Percentiles rank a stretch among this genome's conserved stretches.
Evolutionary conservation across 768 basidiomycete genomes (phyloP).

Genomic region (Chalciporus piperatus): DNA sequence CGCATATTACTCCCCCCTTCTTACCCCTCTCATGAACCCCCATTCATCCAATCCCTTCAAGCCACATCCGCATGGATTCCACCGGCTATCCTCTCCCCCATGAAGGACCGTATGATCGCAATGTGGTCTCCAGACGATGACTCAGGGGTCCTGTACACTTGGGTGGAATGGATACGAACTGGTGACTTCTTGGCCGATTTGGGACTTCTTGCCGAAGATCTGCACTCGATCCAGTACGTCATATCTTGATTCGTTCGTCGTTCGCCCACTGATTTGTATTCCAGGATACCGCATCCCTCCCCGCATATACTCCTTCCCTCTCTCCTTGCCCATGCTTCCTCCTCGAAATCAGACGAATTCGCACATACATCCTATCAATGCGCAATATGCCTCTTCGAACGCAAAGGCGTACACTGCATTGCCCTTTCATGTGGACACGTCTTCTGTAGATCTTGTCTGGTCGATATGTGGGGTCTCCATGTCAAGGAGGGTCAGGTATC

Average conservation of each 20-base stretch:
- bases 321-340: constrained; percentile 49
- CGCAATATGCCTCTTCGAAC: constrained; percentile 68
- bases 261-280: constrained; percentile 18
- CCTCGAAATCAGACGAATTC: constrained; percentile 51
- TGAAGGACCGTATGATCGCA: constrained; percentile 42
- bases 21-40: constrained; percentile 57
- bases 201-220: constrained; percentile 36
- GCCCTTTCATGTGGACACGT: constrained; percentile 71
- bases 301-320: constrained; percentile 50
- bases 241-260: constrained; percentile 22
- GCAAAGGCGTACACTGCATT: constrained; percentile 76
- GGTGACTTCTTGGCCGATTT: constrained; percentile 59
- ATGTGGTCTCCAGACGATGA: constrained; percentile 53
- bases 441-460: constrained; percentile 79
- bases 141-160: constrained; percentile 60
- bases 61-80: constrained; percentile 62
- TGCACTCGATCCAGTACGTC: constrained; percentile 29
- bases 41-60: constrained; percentile 52
- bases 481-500: constrained; percentile 77
- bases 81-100: constrained; percentile 20
- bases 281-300: constrained; percentile 48
- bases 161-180: constrained; percentile 69
- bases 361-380: constrained; percentile 66
- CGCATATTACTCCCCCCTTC: constrained; percentile 48
- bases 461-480: constrained; percentile 79